Evolutionary conservation across 345 rosid genomes (phyloP).

Genomic region (Leavenworthia alabamica): DNA sequence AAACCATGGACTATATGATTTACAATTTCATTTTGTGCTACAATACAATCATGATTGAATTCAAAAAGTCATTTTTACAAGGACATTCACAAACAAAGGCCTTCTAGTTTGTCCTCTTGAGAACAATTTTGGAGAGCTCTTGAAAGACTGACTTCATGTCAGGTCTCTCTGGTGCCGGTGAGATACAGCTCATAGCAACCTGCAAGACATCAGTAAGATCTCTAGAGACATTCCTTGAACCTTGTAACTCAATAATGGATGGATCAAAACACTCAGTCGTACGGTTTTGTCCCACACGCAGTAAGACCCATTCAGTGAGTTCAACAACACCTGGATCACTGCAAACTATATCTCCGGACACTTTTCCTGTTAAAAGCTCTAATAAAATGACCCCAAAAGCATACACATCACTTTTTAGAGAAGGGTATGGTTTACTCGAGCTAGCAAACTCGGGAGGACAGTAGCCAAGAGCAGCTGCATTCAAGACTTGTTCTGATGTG

Average conservation of each 20-base stretch:
- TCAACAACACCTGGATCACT: constrained; percentile 57
- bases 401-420: constrained; percentile 80
- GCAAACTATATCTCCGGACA: constrained; percentile 59
- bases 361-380: constrained; percentile 68
- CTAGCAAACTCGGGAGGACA: constrained; percentile 86
- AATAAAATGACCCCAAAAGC: constrained; percentile 73
- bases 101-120: constrained; percentile 17
- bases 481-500: constrained; percentile 79
- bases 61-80: constrained; percentile 1
- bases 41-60: background rate
- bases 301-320: constrained; percentile 73
- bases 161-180: constrained; percentile 75
- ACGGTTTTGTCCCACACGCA: constrained; percentile 49
- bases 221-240: constrained; percentile 20
- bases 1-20: background rate
- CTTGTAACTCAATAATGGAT: constrained; percentile 27
- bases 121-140: constrained; percentile 40
- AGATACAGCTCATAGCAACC: constrained; percentile 64
- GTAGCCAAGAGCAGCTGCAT: constrained; percentile 85
- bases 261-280: constrained; percentile 56
- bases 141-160: constrained; percentile 63
- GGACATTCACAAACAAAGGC: background rate
- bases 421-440: constrained; percentile 76
- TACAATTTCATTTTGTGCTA: constrained; percentile 4
- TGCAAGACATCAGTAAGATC: constrained; percentile 45